Evolutionary conservation across 2,329 filamentous ascomycete species (phyloP).

Genomic region (Sporothrix brunneoviolacea): DNA sequence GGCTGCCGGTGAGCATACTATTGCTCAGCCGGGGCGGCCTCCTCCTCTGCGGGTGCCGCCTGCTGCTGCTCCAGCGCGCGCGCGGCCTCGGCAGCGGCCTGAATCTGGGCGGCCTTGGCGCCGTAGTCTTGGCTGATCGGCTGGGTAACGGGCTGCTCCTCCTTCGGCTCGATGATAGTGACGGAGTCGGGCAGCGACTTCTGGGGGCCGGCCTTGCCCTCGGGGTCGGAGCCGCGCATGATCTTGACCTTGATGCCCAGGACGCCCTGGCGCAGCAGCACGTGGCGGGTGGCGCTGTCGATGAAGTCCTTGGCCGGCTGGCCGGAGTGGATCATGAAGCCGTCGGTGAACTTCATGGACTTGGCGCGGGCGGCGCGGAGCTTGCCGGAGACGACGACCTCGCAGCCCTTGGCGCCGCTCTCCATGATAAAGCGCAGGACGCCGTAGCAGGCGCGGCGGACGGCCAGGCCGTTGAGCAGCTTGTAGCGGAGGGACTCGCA

Average conservation of each 20-base stretch:
- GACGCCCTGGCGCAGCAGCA: slow-evolving; percentile 98
- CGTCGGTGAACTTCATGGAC: slow-evolving; percentile 99
- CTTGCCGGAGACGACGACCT: slow-evolving; percentile 99
- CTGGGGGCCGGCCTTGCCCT: slow-evolving; percentile 96
- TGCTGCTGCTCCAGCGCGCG: slow-evolving; percentile 44
- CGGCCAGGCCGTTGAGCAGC: slow-evolving; percentile 98
- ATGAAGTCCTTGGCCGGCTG: slow-evolving; percentile 99
- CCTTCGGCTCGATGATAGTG: slow-evolving; percentile 99
- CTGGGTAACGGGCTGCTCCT: slow-evolving; percentile 91
- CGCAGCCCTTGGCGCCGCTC: slow-evolving; percentile 98
- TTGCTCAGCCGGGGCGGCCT: slow-evolving; percentile 45
- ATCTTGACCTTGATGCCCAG: slow-evolving; percentile 99
- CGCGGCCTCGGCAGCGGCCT: slow-evolving; percentile 58
- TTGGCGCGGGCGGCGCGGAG: slow-evolving; percentile 98
- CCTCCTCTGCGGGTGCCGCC: slow-evolving; percentile 40
- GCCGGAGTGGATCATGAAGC: slow-evolving; percentile 99
- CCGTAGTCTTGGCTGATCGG: slow-evolving; percentile 98
- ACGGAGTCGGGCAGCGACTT: slow-evolving; percentile 97
- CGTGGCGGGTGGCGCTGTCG: slow-evolving; percentile 96
- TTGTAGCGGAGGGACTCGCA: slow-evolving; percentile 99
- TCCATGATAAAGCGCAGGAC: slow-evolving; percentile 99
- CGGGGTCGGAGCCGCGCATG: slow-evolving; percentile 98
- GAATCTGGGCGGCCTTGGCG: slow-evolving; percentile 68
- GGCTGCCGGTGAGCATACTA: slow-evolving; percentile 27
- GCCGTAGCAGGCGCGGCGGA: slow-evolving; percentile 99